Evolutionary conservation across 2,329 filamentous ascomycete genomes (phyloP), one percentile per base, ranked within the genome.

Genomic region (Nemania sp.): DNA sequence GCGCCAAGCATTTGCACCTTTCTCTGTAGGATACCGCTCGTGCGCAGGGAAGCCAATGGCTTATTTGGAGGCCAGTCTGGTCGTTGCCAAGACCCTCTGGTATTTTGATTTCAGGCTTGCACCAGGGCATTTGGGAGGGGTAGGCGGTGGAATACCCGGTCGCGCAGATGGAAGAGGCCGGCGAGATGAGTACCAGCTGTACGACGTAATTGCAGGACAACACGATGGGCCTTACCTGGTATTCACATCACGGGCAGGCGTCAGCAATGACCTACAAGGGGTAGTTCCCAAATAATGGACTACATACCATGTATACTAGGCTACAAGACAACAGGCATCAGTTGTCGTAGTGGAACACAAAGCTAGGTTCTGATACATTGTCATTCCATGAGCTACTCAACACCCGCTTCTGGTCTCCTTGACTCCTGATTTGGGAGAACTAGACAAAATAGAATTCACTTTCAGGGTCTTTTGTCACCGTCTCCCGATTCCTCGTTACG

Each of bases 21-120:
- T 63, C 22, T 54, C 47, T 0, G 14, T 52, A 3, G 61, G 61
- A 3, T 2, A 28, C 2, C 26, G 77, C 2, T 73, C 73, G 4
- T 81, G 79, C 61, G 75, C 79, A 33, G 77, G 76, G 0, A 79
- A 79, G 67, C 64, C 71, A 0, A 63, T 77, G 23, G 74, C 75
- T 8, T 74, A 77, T 55, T 68, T 74, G 36, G 76, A 78, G 61
- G 57, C 75, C 50, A 72, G 70, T 9, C 60, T 77, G 1, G 72
- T 72, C 0, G 68, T 77, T 11, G 76, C 75, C 15, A 66, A 74
- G 30, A 64, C 75, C 3, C 28, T 78, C 28, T 76, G 64, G 50
- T 49, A 69, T 57, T 77, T 71, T 47, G 74, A 77, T 54, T 55
- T 76, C 17, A 22, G 23, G 36, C 36, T 39, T 11, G 36, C 36